Evolutionary conservation across 768 basidiomycete species (phyloP), one percentile per base, ranked within the genome.

Genomic region (Tubosaeta sp.): DNA sequence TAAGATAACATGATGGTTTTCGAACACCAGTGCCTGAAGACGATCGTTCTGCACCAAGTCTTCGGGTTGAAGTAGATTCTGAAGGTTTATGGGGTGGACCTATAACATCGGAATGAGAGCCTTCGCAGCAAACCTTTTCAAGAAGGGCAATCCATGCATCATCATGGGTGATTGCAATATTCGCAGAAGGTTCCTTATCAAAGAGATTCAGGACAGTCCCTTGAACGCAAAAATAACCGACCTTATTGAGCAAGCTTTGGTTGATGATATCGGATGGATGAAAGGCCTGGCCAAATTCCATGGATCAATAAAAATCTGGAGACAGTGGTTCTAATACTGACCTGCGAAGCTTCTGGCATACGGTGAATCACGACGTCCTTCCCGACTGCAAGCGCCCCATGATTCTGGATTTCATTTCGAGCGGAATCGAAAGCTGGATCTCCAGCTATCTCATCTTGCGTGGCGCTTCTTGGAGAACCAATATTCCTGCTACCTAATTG

Each of bases 211-310:
- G 19, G 39, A 38, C 6, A 17, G 17, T n/a, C 16, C 22, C 22
- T 38, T 6, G n/a, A n/a, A 26, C 22, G 2, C 13, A 2, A 11
- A 13, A 25, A n/a, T 34, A 34, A 46, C 34, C 10, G 1, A 51
- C 50, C 48, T 52, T 44, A 2, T 37, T 10, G 7, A 49, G 26
- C 7, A 55, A 14, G 52, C 34, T 39, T 48, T 17, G 43, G 25
- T 52, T 55, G 35, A 58, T 58, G 12, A 35, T 32, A 11, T 49
- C 53, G 3, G 53, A 58, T 3, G 58, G 55, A 48, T 59, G 55
- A 33, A 54, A 57, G 1, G 37, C 32, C 52, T 49, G 33, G 7
- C 27, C 45, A 14, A 19, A 13, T 43, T 43, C 9, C 42, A 2
- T 4, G 9, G 16, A 27, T 37, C 3, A 9, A 29, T 29, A 14